Evolutionary conservation across 495 filamentous ascomycete species (phyloP), one percentile per base, ranked within the genome.

Genomic region (Penicillium cataractarum): DNA sequence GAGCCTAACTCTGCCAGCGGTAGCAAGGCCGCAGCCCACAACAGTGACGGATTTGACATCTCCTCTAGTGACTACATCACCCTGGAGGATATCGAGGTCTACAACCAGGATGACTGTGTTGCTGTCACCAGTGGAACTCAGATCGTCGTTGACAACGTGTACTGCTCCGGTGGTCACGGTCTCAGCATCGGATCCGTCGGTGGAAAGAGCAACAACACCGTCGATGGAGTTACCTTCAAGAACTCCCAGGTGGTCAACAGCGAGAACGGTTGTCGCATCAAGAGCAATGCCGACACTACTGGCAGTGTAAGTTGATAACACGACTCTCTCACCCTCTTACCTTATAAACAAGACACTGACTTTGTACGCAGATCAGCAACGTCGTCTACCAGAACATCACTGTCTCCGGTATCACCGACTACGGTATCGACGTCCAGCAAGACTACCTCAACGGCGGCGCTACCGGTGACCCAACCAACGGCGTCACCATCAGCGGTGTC

Each of bases 1-100:
- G 67, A 61, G 4, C 61, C 66, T 15, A 66, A 66, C 44, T 33
- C 31, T 24, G 60, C 59, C 6, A 62, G 60, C 29, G 88, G 85
- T 31, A 79, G 83, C 50, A 65, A 64, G 1, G 58, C 68, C 13
- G 71, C 71, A 17, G 87, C 81, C 17, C 82, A 86, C 65, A 90
- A 90, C 74, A 89, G 88, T 4, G 87, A 90, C 61, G 87, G 78
- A 10, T 90, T 89, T 65, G 87, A 89, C 59, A 76, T 90, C 27
- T 61, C 58, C n/a, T 54, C 54, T 57, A 82, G 85, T 27, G 68
- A 67, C 7, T 79, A 75, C 6, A 76, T 74, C 26, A 75, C 77
- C 19, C 71, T 88, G n/a, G 80, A 73, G 48, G 86, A 88, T 63
- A 74, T 82, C 17, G 81, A 68, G 29, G 79, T 88, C 2, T 76